A percentile compares a stretch with the other conserved stretches of the same genome.
phyloP scores from a whole-genome alignment of 1,284 basidiomycete species.

The Coniferiporia sulphurascens region DNA sequence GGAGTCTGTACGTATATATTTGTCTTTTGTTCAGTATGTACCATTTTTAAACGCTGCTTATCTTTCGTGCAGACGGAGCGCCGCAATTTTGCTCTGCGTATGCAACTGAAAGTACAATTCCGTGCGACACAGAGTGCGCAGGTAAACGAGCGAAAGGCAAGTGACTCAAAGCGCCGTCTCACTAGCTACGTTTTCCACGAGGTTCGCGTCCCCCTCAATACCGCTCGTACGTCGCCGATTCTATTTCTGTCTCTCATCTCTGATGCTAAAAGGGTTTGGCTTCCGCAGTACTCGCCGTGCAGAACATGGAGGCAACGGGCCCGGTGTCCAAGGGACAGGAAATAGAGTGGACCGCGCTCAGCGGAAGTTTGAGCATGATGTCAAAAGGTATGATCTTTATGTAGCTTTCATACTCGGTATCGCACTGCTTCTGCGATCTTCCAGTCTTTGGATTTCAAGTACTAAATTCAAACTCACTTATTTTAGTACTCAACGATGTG shows the following conservation, averaged over 20 bases:
- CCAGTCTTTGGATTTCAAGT: not conserved
- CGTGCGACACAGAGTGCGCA: conserved; percentile 47
- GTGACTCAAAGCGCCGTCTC: conserved; percentile 28
- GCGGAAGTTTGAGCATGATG: conserved; percentile 72
- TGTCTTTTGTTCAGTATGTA: not conserved
- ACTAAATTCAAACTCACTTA: conserved; percentile 11
- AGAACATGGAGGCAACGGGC: conserved; percentile 80
- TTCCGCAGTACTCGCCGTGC: conserved; percentile 67
- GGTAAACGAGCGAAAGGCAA: conserved; percentile 41
- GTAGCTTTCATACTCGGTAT: no score
- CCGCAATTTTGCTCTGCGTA: conserved; percentile 44
- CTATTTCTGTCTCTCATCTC: not conserved
- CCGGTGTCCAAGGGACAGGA: conserved; percentile 61
- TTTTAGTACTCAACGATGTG: conserved; percentile 50
- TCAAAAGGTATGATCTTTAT: conserved; percentile 26
- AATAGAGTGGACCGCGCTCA: conserved; percentile 76
- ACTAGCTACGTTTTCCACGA: conserved; percentile 31
- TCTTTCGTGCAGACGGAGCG: conserved; percentile 31
- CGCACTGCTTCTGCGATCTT: not conserved
- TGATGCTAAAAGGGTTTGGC: not conserved
- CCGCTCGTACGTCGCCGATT: conserved; percentile 32
- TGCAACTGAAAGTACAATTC: conserved; percentile 44
- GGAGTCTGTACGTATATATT: conserved; percentile 25
- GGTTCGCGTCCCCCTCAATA: conserved; percentile 52
- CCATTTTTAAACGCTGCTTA: not conserved